Evolutionary conservation across 352 stramenopile genomes (phyloP), one percentile per base, ranked within the genome.

Genomic region (Ophiocytium majus): DNA sequence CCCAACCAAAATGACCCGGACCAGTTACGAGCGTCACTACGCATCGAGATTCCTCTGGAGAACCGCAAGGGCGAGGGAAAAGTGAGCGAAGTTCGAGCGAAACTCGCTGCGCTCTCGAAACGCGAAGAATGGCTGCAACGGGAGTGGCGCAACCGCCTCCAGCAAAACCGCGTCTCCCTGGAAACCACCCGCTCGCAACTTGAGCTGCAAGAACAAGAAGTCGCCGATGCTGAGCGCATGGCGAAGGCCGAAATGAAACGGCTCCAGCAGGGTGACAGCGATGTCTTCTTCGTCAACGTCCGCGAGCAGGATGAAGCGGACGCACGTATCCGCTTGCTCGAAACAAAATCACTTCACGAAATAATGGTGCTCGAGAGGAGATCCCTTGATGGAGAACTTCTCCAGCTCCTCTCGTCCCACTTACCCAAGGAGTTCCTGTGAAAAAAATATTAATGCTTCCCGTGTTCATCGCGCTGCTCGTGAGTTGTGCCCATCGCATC

Each of bases 1-100:
- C 57, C 57, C 57, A n/a, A n/a, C n/a, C n/a, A n/a, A n/a, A 23
- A 71, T 71, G 57, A 71, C 28, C 57, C 57, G 57, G 57, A 71
- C 28, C 23, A 28, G 19, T 28, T 71, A 23, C 57, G 28, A 28
- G 57, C 28, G 19, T 23, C 19, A 71, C 19, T 71, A 23, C 57
- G 57, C 19, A 23, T 71, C 28, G 57, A 71, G 23, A 23, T 71
- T 71, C 57, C 57, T 23, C 28, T 71, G 28, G 57, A 71, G 28
- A 71, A 71, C 28, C 57, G 57, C 23, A 71, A 71, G 28, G 57
- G 19, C 19, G 28, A 28, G 23, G 57, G 57, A 23, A 71, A 71
- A 71, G 28, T 28, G 23, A 28, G 23, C 28, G 57, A 23, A 23
- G 19, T 23, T 23, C 19, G 28, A 71, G 23, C 23, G 19, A 71